A percentile compares a stretch with the other conserved stretches of the same genome.
These are phyloP conservation scores for Agapanthus africanus DNA, from an alignment of 106 monocot species.

Conservation along the genomic window DNA sequence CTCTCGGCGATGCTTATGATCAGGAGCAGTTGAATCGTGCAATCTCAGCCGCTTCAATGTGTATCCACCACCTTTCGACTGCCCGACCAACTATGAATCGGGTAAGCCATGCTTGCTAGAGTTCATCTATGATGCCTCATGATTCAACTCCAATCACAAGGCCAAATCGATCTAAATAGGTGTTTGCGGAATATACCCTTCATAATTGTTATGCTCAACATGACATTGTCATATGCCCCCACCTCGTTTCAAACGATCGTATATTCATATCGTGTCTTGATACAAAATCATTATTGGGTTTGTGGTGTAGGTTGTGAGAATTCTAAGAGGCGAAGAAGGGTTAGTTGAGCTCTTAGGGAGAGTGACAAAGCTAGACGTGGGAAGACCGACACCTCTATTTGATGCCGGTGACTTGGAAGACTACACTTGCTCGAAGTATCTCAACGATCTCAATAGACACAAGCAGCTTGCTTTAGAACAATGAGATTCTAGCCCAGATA, in stretches of 20 bases:
- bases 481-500: no score
- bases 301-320: no score
- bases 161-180: no score
- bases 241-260: no score
- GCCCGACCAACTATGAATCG: constrained; percentile 58
- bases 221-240: no score
- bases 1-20: constrained; percentile 38
- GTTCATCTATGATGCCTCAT: no score
- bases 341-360: constrained; percentile 20
- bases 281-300: no score
- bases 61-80: constrained; percentile 70
- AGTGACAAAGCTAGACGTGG: constrained; percentile 5
- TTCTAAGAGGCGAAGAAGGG: constrained; percentile 47
- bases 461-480: constrained; percentile 81
- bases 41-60: constrained; percentile 52
- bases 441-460: constrained; percentile 77
- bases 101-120: no score
- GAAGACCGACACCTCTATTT: constrained; percentile 18
- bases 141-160: no score
- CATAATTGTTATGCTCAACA: no score
- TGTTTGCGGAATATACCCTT: no score
- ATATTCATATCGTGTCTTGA: no score
- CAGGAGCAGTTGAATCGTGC: constrained; percentile 35
- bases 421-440: constrained; percentile 67
- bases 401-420: constrained; percentile 50